phyloP scores from a whole-genome alignment of 2,329 filamentous ascomycete species.

The Mariannaea sp. region DNA sequence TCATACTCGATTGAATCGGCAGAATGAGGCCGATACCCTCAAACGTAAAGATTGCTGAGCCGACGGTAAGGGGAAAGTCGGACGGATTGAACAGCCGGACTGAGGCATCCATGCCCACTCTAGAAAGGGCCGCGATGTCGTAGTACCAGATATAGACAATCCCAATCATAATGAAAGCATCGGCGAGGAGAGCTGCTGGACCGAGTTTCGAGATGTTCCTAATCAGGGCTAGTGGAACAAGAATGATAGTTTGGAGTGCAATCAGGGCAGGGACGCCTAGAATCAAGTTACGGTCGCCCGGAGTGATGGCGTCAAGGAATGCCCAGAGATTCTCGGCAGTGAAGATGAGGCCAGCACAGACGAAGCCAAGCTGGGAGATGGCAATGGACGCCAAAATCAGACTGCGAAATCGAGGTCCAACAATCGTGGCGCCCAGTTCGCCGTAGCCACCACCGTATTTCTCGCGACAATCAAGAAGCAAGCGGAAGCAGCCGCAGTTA shows the following conservation, averaged over 20 bases:
- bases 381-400: constrained; percentile 73
- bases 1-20: constrained; percentile 78
- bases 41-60: constrained; percentile 77
- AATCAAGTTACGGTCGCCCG: constrained; percentile 54
- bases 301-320: constrained; percentile 67
- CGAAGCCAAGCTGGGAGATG: constrained; percentile 77
- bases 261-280: constrained; percentile 62
- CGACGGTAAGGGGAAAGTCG: constrained; percentile 72
- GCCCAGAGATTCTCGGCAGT: constrained; percentile 74
- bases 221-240: constrained; percentile 71
- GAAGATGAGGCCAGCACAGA: constrained; percentile 78
- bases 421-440: constrained; percentile 70
- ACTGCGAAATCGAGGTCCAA: constrained; percentile 64
- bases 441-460: constrained; percentile 73
- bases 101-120: constrained; percentile 60
- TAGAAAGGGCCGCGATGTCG: constrained; percentile 62
- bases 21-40: constrained; percentile 79
- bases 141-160: constrained; percentile 76
- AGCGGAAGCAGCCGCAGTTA: constrained; percentile 72
- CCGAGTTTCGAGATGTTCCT: constrained; percentile 78
- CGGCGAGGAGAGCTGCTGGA: constrained; percentile 69
- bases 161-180: constrained; percentile 73
- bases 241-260: constrained; percentile 64
- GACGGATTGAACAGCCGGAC: constrained; percentile 73
- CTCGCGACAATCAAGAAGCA: constrained; percentile 69